Base-by-base conservation (phyloP, 352 stramenopile genomes). In the Pythium aristosporum region DNA sequence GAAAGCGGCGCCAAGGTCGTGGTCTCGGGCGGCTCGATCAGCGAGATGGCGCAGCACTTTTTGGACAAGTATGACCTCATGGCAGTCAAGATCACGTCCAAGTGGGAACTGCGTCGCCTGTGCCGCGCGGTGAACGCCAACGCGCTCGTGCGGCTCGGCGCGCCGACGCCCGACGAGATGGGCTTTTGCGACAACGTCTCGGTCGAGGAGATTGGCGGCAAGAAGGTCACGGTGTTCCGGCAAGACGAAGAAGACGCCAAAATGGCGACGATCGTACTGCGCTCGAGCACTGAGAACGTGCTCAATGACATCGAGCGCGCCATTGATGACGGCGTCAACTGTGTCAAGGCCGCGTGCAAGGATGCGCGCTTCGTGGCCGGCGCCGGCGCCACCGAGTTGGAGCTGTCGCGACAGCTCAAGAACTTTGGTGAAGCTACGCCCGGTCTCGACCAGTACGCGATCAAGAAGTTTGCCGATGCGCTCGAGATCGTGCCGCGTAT, bases 21-120 rank as follows among this genome's bases (percentile, higher is more conserved):
- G 56, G 96, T 99, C 44, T 96, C 89, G 18, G 96, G 96, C 47
- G 98, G 97, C 32, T 98, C 88, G 59, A 97, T 99, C 65, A 97
- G 82, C 42, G 97, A 99, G 79, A 99, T 99, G 97, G 96, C 96
- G 30, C 68, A 99, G 60, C 98, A 99, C 76, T 99, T 99, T 69
- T 81, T 99, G 51, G 96, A 99, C 62, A 97, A 98, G 74, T 99
- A 99, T 82, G 77, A 97, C 51, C 77, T 99, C 57, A 89, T 99
- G 77, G 94, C 90, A 47, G 63, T 99, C 41, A 99, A 98, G 74
- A 97, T 99, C 71, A 81, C 82, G 63, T 98, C 89, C 71, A 99
- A 99, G 86, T 99, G 96, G 95, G 97, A 99, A 73, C 75, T 99
- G 52, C 91, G 97, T 62, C 89, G 98, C 54, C 73, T 99, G 42